A percentile compares a stretch with the other conserved stretches of the same genome.
phyloP scores from a whole-genome alignment of 2,329 filamentous ascomycete species.

The Cordyceps fumosorosea region DNA sequence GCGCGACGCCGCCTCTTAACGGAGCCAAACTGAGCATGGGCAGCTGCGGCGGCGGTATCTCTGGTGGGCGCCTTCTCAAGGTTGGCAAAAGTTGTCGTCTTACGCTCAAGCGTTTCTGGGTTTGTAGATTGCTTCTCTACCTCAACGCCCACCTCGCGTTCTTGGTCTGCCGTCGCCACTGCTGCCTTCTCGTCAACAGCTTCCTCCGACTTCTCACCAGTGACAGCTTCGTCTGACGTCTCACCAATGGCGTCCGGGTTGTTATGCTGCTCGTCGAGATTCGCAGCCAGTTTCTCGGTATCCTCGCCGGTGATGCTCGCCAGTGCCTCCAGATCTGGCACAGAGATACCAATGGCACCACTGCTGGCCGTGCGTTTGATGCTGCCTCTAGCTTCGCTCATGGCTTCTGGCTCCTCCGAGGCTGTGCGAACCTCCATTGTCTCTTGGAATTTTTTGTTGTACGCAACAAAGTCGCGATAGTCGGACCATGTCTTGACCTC shows the following conservation, averaged over 20 bases:
- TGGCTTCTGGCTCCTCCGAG: constrained; percentile 44
- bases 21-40: constrained; percentile 37
- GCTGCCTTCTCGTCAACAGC: neutral
- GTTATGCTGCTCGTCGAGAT: constrained; percentile 26
- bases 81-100: constrained; percentile 51
- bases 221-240: neutral
- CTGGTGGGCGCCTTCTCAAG: constrained; percentile 41
- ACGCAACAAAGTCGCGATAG: constrained; percentile 77
- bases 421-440: constrained; percentile 50
- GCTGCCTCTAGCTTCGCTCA: constrained; percentile 28
- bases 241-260: constrained; percentile 21
- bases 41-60: constrained; percentile 21
- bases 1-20: constrained; percentile 59
- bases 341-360: constrained; percentile 35
- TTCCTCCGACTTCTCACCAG: constrained; percentile 9
- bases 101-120: constrained; percentile 40
- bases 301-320: constrained; percentile 28
- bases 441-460: constrained; percentile 70
- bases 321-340: constrained; percentile 34
- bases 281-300: constrained; percentile 29
- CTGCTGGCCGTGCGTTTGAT: constrained; percentile 22
- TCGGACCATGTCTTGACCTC: constrained; percentile 91
- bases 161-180: neutral
- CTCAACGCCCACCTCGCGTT: constrained; percentile 15
- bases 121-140: constrained; percentile 25